These are phyloP conservation scores for Sphagnum magellanicum DNA, from an alignment of 228 moss, liverwort and hornwort genomes.

Conservation along the genomic window DNA sequence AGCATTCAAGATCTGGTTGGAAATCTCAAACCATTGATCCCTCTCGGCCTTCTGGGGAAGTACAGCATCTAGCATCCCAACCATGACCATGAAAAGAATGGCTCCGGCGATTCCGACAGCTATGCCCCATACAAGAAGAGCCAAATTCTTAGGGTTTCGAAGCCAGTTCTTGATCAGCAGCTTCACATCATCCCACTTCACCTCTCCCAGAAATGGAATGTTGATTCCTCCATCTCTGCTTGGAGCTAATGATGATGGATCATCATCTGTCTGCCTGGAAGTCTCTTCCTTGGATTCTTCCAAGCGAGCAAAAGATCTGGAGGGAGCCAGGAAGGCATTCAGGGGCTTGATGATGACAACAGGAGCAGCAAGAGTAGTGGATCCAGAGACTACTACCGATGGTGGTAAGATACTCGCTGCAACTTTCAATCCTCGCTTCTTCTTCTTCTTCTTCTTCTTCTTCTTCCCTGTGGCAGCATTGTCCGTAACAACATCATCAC, in stretches of 20 bases:
- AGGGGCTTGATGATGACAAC: conserved; percentile 10
- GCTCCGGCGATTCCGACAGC: conserved; percentile 38
- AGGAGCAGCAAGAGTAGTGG: conserved; percentile 12
- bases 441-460: conserved; percentile 17
- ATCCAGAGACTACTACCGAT: neutral
- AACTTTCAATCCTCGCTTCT: conserved; percentile 3
- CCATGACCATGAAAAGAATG: conserved; percentile 60
- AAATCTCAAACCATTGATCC: conserved; percentile 42
- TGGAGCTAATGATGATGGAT: conserved; percentile 10
- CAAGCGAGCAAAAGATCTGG: conserved; percentile 23
- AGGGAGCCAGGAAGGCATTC: conserved; percentile 7
- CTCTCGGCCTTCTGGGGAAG: conserved; percentile 43
- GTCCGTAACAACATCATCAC: conserved; percentile 1
- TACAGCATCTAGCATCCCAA: conserved; percentile 42
- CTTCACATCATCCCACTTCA: conserved; percentile 33
- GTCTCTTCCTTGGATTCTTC: conserved; percentile 27
- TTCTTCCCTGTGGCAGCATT: conserved; percentile 5
- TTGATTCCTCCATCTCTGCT: conserved; percentile 23
- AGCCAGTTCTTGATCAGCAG: conserved; percentile 18
- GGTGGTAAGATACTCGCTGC: too few relatives aligned
- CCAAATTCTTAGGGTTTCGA: conserved; percentile 37
- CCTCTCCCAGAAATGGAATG: conserved; percentile 34
- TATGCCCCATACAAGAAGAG: conserved; percentile 29
- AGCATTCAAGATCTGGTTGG: conserved; percentile 49
- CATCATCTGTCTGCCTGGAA: conserved; percentile 17